Evolutionary conservation across 805 yeast genomes (phyloP).

Genomic region (Pichia sporocuriosa): DNA sequence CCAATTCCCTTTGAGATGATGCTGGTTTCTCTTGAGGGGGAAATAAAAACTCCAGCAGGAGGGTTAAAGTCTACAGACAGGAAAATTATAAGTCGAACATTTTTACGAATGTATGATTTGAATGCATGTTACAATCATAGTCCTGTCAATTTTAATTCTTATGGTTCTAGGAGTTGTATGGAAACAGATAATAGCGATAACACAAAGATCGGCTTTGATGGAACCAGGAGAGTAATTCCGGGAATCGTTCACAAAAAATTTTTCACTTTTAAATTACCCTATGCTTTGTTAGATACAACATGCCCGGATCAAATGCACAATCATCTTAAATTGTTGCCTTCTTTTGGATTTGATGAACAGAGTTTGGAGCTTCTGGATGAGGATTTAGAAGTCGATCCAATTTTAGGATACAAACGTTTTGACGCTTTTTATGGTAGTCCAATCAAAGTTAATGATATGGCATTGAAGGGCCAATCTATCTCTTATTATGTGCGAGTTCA

Average conservation of each 20-base stretch:
- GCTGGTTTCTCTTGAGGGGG: constrained; percentile 50
- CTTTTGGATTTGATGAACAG: constrained; percentile 29
- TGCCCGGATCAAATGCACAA: constrained; percentile 38
- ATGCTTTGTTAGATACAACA: constrained; percentile 42
- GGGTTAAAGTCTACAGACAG: constrained; percentile 4
- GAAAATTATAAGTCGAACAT: constrained; percentile 26
- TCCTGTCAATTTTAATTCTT: constrained; percentile 14
- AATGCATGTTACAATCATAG: constrained; percentile 43
- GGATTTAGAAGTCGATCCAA: constrained; percentile 26
- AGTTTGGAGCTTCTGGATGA: constrained; percentile 7
- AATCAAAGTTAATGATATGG: constrained; percentile 40
- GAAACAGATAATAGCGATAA: constrained; percentile 19
- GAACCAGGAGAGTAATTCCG: constrained; percentile 39
- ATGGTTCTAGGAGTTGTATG: constrained; percentile 1
- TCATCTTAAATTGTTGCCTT: constrained; percentile 35
- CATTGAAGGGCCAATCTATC: constrained; percentile 35
- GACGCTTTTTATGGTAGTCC: constrained; percentile 42
- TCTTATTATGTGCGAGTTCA: constrained; percentile 47
- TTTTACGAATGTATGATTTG: constrained; percentile 42
- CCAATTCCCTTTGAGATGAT: constrained; percentile 55
- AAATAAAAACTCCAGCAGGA: constrained; percentile 21
- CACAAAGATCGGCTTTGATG: constrained; percentile 34
- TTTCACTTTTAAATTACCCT: constrained; percentile 51
- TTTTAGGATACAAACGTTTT: constrained; percentile 47
- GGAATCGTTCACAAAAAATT: constrained; percentile 44